Base-by-base conservation (phyloP, 306 rosid genomes). In the Senna tora region DNA sequence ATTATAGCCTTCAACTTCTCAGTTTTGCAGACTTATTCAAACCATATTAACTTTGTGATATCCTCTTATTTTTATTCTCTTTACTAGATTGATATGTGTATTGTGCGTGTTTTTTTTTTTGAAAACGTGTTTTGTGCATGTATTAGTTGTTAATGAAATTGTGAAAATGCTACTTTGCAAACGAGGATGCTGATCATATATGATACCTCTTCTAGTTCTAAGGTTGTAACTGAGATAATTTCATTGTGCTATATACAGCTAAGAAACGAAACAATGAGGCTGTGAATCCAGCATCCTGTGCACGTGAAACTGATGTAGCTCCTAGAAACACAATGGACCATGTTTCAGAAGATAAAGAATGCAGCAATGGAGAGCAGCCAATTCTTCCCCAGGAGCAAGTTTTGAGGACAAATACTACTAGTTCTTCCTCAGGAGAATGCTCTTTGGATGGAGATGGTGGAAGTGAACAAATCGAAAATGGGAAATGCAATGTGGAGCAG, bases 221-320 rank as follows among this genome's bases (percentile, higher is more conserved):
- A 65, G 49, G 43, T 58, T 12, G 14, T 46, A 9, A 51, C 60
- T 79, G 45, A 66, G 69, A 46, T 74, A 38, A 21, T 75, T 71
- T 63, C 57, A 19, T 45, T 70, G 58, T 52, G 74, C 65, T 83
- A 75, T 43, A 15, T 80, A 57, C 92, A 95, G 99, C 96, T 36
- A 90, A 92, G 74, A 82, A 51, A 59, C 84, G 52, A 45, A 65
- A 30, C 67, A 67, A 75, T 54, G 79, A 38, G 68, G 22, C 41
- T 47, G 76, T 42, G 68, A 84, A 74, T 65, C 32, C 52, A n/a
- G 77, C 53, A 39, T 49, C 88, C 25, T 45, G 83, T 42, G 8
- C 34, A 75, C 82, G 62, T 75, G 81, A 77, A 77, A 72, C 56
- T 9, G 82, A 65, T 70, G 73, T 85, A 73, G 76, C 77, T 75